Evolutionary conservation across 768 basidiomycete species (phyloP), one percentile per base, ranked within the genome.

Genomic region (Tricholoma furcatifolium): DNA sequence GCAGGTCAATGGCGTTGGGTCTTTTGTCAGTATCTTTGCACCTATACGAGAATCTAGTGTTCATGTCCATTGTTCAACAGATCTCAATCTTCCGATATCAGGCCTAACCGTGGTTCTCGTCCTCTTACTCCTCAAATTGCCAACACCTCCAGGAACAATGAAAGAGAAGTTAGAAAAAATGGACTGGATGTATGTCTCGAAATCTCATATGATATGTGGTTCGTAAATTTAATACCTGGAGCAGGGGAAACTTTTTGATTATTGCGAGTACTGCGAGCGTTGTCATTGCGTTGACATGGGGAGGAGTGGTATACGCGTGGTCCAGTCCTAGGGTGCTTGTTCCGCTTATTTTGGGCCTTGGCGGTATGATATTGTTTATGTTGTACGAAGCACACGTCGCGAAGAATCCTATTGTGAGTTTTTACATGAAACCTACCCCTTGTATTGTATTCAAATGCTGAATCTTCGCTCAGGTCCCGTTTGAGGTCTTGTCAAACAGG

Each of bases 261-360:
- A 68, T 78, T 23, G 59, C 65, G 0, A 65, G 69, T 6, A 68
- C 76, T 1, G 62, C 63, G 6, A 55, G 67, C 4, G 58, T 54
- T n/a, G 70, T 74, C 32, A 64, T 80, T 39, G 78, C 62, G 0
- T 62, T 83, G 7, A 80, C 76, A 1, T 80, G 75, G 74, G 81
- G 73, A 15, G 80, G 82, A 1, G 62, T 72, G 20, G 56, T 60
- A 0, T 76, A 71, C 51, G 46, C 73, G 0, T 83, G 81, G 81
- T 54, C 50, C 3, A 74, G 73, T 0, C 63, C 60, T 11, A 57
- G 55, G 2, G 70, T 80, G 10, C 63, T 82, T 17, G 67, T 68
- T 2, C 77, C 79, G 0, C 64, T 83, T 2, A 56, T 73, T 17
- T 32, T 79, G 21, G 82, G 81, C 0, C 4, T 74, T 4, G 40